Evolutionary conservation across 495 filamentous ascomycete species (phyloP).

Genomic region (Penicillium desertorum): DNA sequence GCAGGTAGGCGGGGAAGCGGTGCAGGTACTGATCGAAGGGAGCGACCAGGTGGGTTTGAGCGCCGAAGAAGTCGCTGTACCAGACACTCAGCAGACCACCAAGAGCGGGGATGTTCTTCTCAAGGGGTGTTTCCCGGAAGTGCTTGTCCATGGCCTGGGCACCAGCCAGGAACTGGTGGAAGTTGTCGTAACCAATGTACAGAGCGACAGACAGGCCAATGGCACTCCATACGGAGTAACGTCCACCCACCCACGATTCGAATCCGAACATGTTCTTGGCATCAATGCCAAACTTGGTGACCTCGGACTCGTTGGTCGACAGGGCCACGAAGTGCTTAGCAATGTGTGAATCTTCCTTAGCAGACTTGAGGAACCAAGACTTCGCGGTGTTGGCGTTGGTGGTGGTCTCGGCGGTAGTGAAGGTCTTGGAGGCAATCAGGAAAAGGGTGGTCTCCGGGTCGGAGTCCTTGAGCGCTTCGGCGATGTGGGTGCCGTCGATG

Average conservation of each 20-base stretch:
- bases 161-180: slow-evolving; percentile 92
- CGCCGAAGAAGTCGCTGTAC: slow-evolving; percentile 98
- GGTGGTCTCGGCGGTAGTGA: slow-evolving; percentile 95
- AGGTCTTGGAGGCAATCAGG: slow-evolving; percentile 97
- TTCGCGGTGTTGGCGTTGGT: slow-evolving; percentile 98
- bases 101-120: slow-evolving; percentile 91
- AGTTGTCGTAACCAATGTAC: slow-evolving; percentile 96
- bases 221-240: slow-evolving; percentile 98
- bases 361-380: slow-evolving; percentile 89
- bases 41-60: slow-evolving; percentile 94
- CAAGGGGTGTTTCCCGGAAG: slow-evolving; percentile 85
- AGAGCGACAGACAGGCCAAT: slow-evolving; percentile 93
- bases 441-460: slow-evolving; percentile 97
- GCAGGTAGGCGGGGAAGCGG: slow-evolving; percentile 97
- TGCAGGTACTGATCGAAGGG: slow-evolving; percentile 99
- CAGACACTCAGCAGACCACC: slow-evolving; percentile 93
- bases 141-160: slow-evolving; percentile 98
- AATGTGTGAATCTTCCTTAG: slow-evolving; percentile 70
- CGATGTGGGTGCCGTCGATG: slow-evolving; percentile 97
- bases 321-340: slow-evolving; percentile 99
- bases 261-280: slow-evolving; percentile 99
- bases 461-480: slow-evolving; percentile 83
- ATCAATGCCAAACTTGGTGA: slow-evolving; percentile 98
- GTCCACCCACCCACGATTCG: slow-evolving; percentile 95
- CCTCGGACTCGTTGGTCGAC: slow-evolving; percentile 92